These are phyloP conservation scores for Agrostemma githago DNA, from an alignment of 148 eudicot genomes.

Conservation along the genomic window DNA sequence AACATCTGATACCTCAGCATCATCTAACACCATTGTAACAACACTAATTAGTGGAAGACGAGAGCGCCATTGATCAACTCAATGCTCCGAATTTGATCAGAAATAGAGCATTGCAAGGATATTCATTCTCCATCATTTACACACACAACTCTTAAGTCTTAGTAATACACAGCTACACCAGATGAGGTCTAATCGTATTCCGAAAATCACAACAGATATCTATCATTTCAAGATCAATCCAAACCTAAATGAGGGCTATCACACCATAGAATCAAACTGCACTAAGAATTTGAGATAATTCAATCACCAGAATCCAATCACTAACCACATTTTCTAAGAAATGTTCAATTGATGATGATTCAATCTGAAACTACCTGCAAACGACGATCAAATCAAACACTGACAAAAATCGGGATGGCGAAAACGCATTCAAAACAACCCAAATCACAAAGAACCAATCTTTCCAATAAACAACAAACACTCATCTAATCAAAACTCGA, in stretches of 20 bases:
- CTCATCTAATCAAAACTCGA: background rate
- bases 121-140: background rate
- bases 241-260: background rate
- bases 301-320: too few relatives aligned
- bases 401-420: background rate
- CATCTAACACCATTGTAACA: slow-evolving; percentile 47
- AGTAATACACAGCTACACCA: background rate
- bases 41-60: slow-evolving; percentile 14
- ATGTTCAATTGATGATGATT: background rate
- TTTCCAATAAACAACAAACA: slow-evolving; percentile 3
- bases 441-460: background rate
- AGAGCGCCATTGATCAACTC: background rate
- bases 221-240: background rate
- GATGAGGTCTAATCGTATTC: background rate
- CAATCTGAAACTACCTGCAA: background rate
- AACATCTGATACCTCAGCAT: slow-evolving; percentile 72
- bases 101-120: background rate
- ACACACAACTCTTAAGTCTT: too few relatives aligned
- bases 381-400: background rate
- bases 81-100: background rate
- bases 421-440: background rate
- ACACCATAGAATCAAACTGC: background rate
- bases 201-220: background rate
- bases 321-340: background rate
- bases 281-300: background rate